Evolutionary conservation across 768 basidiomycete genomes (phyloP), one percentile per base, ranked within the genome.

Genomic region (Rhizopogon vulgaris): DNA sequence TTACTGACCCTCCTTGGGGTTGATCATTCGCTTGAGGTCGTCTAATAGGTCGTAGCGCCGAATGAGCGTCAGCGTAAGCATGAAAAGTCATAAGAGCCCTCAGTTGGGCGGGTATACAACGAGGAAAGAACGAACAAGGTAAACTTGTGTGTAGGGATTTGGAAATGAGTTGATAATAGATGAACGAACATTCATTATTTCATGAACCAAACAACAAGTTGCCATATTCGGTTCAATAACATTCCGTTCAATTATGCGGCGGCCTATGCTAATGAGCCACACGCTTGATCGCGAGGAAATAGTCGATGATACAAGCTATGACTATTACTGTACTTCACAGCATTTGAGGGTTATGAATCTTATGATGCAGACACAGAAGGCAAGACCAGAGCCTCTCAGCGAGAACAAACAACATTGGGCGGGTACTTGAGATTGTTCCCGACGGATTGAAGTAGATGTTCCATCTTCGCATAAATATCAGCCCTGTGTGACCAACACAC

Each of bases 1-100:
- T 82, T 11, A 78, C 79, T 63, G 81, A 78, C 0, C 79, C 80
- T 61, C 68, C n/a, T 25, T 30, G 39, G 57, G 50, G 38, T 25
- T 41, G 49, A 18, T 18, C 49, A 15, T 41, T 18, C 37, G 40
- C 30, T 24, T 56, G 56, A 57, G 49, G 58, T 66, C 58, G 65
- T 62, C 43, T 49, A 34, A 34, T 34, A 49, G 47, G 60, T 66
- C 61, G 62, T 65, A 52, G 53, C 41, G 62, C 56, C 48, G 54
- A 60, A 63, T 38, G 57, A 28, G 49, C 49, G 34, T 41, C 41
- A 5, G 38, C 38, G 27, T 22, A 18, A 38, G 15, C 40, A 42
- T 53, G 40, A 32, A 53, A 11, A 36, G 49, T 42, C 50, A 53
- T 53, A 60, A 52, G 52, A 47, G 53, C 59, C 63, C 58, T 37